Base-by-base conservation (phyloP, 2,329 filamentous ascomycete genomes). In the Fusarium denticulatum region DNA sequence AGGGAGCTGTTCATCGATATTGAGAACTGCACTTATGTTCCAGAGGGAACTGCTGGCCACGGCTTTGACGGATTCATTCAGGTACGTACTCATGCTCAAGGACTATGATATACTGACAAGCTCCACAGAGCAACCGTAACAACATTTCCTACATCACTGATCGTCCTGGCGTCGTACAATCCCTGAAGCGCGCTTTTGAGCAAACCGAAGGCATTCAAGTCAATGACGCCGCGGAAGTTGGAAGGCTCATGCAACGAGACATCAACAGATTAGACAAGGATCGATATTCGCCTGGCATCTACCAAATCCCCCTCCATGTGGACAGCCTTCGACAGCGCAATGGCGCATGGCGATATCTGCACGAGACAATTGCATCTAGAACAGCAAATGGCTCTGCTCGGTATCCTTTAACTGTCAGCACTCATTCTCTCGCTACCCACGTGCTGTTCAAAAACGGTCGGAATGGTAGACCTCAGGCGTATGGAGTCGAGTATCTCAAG, bases 381-480 rank as follows among this genome's bases (percentile, higher is more conserved):
- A 18, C 60, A 2, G n/a, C 6, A 7, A 34, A 64, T 12, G 30
- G 55, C 1, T 43, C 60, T 12, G 2, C 81, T 82, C 5, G 6
- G 78, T 78, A 89, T 82, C 45, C 87, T 76, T 65, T 89, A 73
- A 81, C 84, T 64, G 39, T 83, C 26, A 77, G 79, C 47, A 74
- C 79, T 0, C 76, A 83, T 53, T 82, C 80, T 11, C 74, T 85
- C 7, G 83, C 81, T 7, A 82, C 81, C 3, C 79, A 76, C 37
- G 77, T 84, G 1, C 73, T 83, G 6, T 82, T 89, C 9, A 50
- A 60, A 36, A 16, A 46, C 0, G 26, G 53, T 3, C 59, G 56
- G 13, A 15, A 53, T 1, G 46, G 47, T 1, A 68, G 62, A 26
- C 76, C 73, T 7, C 47, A 32, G 6, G 77, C 77, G 0, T 72